Evolutionary conservation across 106 monocot genomes (phyloP).

Genomic region (Allium sativum): DNA sequence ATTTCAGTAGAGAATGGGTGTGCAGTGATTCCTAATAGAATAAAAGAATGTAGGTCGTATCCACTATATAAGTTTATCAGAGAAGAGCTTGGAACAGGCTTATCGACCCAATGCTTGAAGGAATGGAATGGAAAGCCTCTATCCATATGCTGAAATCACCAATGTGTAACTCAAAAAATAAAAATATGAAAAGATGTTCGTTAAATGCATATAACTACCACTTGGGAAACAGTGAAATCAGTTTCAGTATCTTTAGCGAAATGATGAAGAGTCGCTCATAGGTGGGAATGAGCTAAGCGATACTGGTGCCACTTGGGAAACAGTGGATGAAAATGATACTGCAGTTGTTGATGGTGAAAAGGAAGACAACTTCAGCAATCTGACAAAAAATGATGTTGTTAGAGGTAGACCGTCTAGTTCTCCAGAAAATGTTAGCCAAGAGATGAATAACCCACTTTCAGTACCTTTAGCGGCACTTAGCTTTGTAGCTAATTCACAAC

Average conservation of each 20-base stretch:
- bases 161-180: too few relatives aligned
- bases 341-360: slow-evolving; percentile 25
- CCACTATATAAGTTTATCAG: slow-evolving; percentile 26
- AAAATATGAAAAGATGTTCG: too few relatives aligned
- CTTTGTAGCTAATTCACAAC: slow-evolving; percentile 56
- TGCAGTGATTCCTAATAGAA: slow-evolving; percentile 9
- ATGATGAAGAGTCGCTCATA: slow-evolving; percentile 58
- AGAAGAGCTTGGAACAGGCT: slow-evolving; percentile 14
- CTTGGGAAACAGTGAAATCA: neutral
- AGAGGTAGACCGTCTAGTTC: neutral
- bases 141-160: slow-evolving; percentile 29
- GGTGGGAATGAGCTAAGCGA: slow-evolving; percentile 60
- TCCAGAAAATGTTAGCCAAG: slow-evolving; percentile 20
- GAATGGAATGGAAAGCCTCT: slow-evolving; percentile 51
- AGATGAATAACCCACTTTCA: slow-evolving; percentile 32
- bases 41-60: slow-evolving; percentile 26
- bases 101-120: slow-evolving; percentile 47
- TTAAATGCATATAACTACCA: too few relatives aligned
- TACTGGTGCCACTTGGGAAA: slow-evolving; percentile 83
- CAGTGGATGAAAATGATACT: slow-evolving; percentile 66
- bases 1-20: slow-evolving; percentile 5
- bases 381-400: slow-evolving; percentile 7
- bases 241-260: slow-evolving; percentile 10
- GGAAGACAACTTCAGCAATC: slow-evolving; percentile 31
- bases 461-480: slow-evolving; percentile 45